Evolutionary conservation across 1,284 basidiomycete species (phyloP).

Genomic region (Cronartium quercuum): DNA sequence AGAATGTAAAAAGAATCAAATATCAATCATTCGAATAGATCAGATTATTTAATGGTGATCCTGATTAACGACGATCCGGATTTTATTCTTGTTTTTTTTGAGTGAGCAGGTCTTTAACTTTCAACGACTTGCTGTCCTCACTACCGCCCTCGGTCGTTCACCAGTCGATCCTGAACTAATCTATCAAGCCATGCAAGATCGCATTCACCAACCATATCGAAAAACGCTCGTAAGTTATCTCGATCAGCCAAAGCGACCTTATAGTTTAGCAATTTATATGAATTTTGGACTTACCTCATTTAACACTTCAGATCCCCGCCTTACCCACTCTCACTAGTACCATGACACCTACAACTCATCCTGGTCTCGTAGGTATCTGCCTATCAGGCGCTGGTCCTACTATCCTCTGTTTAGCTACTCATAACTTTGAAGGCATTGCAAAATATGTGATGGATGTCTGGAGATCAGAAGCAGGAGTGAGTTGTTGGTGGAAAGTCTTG

Average conservation of each 20-base stretch:
- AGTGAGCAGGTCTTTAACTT: slow-evolving; percentile 82
- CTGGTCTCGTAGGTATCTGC: slow-evolving; percentile 91
- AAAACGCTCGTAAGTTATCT: slow-evolving; percentile 63
- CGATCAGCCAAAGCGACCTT: no score
- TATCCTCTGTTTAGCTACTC: slow-evolving; percentile 89
- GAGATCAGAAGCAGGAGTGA: slow-evolving; percentile 40
- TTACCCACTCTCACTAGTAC: slow-evolving; percentile 79
- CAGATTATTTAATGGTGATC: neutral
- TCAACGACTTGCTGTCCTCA: slow-evolving; percentile 93
- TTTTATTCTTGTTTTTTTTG: neutral
- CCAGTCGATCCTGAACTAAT: slow-evolving; percentile 91
- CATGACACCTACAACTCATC: slow-evolving; percentile 80
- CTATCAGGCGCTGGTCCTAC: slow-evolving; percentile 97
- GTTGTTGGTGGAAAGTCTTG: slow-evolving; percentile 42
- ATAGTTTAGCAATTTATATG: no score
- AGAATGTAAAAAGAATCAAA: no score
- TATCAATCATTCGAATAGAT: neutral
- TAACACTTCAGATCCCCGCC: slow-evolving; percentile 71
- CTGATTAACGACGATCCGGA: neutral
- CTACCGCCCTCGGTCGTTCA: slow-evolving; percentile 80
- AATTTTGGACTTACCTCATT: neutral
- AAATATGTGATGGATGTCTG: slow-evolving; percentile 42
- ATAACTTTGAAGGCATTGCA: slow-evolving; percentile 61
- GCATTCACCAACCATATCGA: slow-evolving; percentile 94
- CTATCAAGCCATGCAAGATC: slow-evolving; percentile 99